Conservation (phyloP, 768 basidiomycete species). For the Paxillus ammoniavirescens region DNA sequence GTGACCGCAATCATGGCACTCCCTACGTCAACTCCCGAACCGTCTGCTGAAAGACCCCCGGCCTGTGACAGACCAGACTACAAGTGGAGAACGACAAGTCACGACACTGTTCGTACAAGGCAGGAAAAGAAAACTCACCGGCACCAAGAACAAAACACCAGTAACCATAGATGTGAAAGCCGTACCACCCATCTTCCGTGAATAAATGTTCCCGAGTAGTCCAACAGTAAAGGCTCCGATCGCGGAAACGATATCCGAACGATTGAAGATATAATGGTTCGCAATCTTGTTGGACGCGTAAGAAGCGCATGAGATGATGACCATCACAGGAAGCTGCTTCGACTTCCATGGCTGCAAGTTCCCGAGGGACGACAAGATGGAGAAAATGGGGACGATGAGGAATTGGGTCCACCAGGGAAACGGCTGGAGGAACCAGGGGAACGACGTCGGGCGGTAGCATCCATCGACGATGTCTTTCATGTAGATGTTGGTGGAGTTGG, state of each 20-base stretch:
- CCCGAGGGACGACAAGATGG: conserved; percentile 65
- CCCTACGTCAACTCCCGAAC: conserved; percentile 80
- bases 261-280: conserved; percentile 82
- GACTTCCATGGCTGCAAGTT: conserved; percentile 77
- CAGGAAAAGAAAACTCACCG: conserved; percentile 49
- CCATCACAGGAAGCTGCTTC: conserved; percentile 78
- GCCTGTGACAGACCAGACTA: conserved; percentile 86
- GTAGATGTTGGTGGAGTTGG: conserved; percentile 47
- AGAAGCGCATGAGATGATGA: conserved; percentile 75
- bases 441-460: conserved; percentile 65
- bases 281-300: conserved; percentile 81
- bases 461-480: conserved; percentile 54
- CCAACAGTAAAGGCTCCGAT: conserved; percentile 85
- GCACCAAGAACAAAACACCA: conserved; percentile 83
- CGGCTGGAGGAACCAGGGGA: conserved; percentile 78
- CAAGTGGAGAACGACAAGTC: background rate
- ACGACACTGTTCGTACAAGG: background rate
- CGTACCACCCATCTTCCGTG: conserved; percentile 78
- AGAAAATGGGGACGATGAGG: conserved; percentile 75
- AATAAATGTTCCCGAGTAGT: conserved; percentile 76
- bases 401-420: conserved; percentile 79
- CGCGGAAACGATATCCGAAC: conserved; percentile 80
- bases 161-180: conserved; percentile 92
- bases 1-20: conserved; percentile 88
- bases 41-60: conserved; percentile 79